phyloP scores from a whole-genome alignment of 441 rosid genomes.

The Viola pubescens region DNA sequence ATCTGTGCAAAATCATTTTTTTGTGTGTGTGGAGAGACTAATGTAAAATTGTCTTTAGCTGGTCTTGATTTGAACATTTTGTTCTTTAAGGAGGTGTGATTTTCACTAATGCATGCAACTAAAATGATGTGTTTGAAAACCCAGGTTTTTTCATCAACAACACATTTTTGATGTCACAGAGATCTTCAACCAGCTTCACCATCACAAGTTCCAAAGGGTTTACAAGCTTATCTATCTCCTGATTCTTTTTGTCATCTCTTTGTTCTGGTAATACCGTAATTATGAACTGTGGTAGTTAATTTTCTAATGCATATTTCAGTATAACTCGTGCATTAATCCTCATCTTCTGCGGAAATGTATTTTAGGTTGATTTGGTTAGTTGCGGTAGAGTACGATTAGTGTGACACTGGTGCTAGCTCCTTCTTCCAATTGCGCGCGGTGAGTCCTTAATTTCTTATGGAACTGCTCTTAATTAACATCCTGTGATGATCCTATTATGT shows the following conservation, averaged over 20 bases:
- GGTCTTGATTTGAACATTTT: neutral
- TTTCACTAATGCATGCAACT: neutral
- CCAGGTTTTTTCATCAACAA: constrained; percentile 43
- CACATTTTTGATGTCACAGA: constrained; percentile 77
- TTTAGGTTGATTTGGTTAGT: neutral
- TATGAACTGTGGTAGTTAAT: neutral
- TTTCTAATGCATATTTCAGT: neutral
- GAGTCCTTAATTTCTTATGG: neutral
- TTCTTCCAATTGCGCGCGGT: neutral
- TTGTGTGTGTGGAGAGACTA: neutral
- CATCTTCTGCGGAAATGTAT: neutral
- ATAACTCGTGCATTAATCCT: neutral
- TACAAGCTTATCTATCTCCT: constrained; percentile 58
- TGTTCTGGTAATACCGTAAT: constrained; percentile 48
- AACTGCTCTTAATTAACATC: too few relatives aligned
- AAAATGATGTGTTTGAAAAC: neutral
- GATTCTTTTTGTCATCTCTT: constrained; percentile 44
- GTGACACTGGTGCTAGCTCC: neutral
- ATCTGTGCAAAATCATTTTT: too few relatives aligned
- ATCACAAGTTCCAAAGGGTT: constrained; percentile 67
- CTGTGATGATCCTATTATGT: too few relatives aligned
- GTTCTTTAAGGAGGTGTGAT: too few relatives aligned
- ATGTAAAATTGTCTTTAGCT: neutral
- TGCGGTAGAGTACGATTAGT: neutral
- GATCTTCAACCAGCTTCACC: constrained; percentile 63